Base-by-base conservation (phyloP, 495 filamentous ascomycete genomes). In the Xylaria acuta region DNA sequence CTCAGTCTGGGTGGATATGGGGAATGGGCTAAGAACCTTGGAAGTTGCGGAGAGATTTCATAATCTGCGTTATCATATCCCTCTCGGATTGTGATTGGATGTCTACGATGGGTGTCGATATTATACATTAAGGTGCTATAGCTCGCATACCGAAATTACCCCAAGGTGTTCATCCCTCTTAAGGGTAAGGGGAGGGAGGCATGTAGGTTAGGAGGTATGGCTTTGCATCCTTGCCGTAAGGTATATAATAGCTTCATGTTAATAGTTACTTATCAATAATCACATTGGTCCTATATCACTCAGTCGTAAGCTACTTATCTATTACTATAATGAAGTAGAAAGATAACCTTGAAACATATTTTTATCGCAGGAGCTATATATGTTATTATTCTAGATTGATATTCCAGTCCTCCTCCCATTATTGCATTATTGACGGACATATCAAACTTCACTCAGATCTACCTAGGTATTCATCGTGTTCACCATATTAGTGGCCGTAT, bases 291-390 rank as follows among this genome's bases (percentile, higher is more conserved):
- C 22, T 6, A 2, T 62, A 62, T 62, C 49, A 53, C 7, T 53
- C 49, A 53, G 22, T 53, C 6, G 49, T 53, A 25, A 53, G 49
- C 12, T 58, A 30, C 43, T 66, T 65, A 65, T 60, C 56, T 60
- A 12, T 56, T 20, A 5, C 54, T 59, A 36, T 36, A 36, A 16
- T 63, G 1, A 41, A 3, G n/a, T 22, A 60, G 32, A 41, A 3
- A 12, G 22, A 25, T 14, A 38, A 59, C 4, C 6, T 36, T 18
- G 12, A 18, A 4, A 36, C 8, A 59, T 4, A 8, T 59, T 59
- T 59, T 3, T 36, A 34, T 36, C 20, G 25, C 25, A 54, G 4
- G n/a, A n/a, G 25, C 22, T 11, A 0, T 54, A 25, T 25, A 54
- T 30, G 11, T 27, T 54, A 27, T 53, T 22, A 11, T 51, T 25